Base-by-base conservation (phyloP, 1,284 basidiomycete genomes). In the Malassezia vespertilionis region DNA sequence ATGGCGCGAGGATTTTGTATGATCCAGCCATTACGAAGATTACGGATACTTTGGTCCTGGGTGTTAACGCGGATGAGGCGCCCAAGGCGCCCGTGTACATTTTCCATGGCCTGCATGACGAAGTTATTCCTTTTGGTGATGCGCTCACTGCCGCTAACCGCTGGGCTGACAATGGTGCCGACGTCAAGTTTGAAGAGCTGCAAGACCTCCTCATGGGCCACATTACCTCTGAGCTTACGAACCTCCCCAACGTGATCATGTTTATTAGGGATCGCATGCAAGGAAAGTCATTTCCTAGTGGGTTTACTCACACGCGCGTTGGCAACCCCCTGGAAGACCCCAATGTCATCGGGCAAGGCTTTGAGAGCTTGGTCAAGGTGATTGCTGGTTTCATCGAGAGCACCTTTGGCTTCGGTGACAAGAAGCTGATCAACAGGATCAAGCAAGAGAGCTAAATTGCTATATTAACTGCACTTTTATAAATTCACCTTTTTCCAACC, bases 111-210 rank as follows among this genome's bases (percentile, higher is more conserved):
- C 23, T 24, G 20, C 22, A 38, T 2, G 36, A 38, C 14, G 36
- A 38, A 24, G 26, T 38, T 24, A 20, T 38, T 15, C 22, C 36
- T 24, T 38, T 24, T 20, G 36, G 17, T 38, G 36, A 38, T 38
- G 36, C 36, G 7, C 18, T 18, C 11, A 38, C 23, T 8, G 26
- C 22, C 14, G 36, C 36, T 15, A 38, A 28, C 17, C 21, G 21
- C 23, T 38, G 36, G 36, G 64, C 56, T 28, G 22, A 44, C 6
- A 40, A 52, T n/a, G 65, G 65, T 5, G 65, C 60, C 24, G 40
- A 61, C 40, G 58, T 66, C 36, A 37, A 51, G 17, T 64, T 56
- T n/a, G 8, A n/a, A 6, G 24, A 14, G 27, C 28, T 44, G n/a
- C 30, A 48, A 3, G 50, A 47, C 38, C 15, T 52, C 3, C 20